Evolutionary conservation across 2,329 filamentous ascomycete genomes (phyloP).

Genomic region (Macrophomina tecta): DNA sequence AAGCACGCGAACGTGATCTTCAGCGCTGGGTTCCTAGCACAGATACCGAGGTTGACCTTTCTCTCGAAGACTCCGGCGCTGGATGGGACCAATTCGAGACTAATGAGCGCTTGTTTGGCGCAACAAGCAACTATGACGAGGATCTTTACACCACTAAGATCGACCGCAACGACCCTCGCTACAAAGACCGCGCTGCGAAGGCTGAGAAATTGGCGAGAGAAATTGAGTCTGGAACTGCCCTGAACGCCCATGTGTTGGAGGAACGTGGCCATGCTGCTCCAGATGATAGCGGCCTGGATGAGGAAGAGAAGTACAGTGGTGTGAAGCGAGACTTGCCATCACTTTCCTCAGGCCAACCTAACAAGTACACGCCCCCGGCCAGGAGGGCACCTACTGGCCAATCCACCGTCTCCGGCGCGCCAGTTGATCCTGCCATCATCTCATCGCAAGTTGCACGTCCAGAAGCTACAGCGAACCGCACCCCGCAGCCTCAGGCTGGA

Average conservation of each 20-base stretch:
- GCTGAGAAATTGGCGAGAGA: conserved; percentile 89
- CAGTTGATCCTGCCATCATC: conserved; percentile 88
- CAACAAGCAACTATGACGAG: conserved; percentile 91
- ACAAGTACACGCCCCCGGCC: conserved; percentile 90
- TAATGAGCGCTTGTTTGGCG: conserved; percentile 85
- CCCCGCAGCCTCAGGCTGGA: conserved; percentile 33
- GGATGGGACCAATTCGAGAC: conserved; percentile 93
- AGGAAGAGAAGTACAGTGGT: conserved; percentile 98
- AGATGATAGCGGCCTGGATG: conserved; percentile 73
- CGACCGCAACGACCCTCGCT: conserved; percentile 81
- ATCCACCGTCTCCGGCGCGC: conserved; percentile 75
- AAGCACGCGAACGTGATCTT: conserved; percentile 73
- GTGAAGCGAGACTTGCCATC: conserved; percentile 77
- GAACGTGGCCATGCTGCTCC: conserved; percentile 76
- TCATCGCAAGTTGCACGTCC: conserved; percentile 75
- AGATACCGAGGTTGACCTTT: conserved; percentile 68
- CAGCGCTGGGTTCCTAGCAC: conserved; percentile 79
- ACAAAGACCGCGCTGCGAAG: conserved; percentile 75
- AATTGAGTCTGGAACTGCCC: conserved; percentile 77
- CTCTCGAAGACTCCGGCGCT: conserved; percentile 65
- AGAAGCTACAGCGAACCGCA: conserved; percentile 37
- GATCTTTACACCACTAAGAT: conserved; percentile 93
- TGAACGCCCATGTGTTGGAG: conserved; percentile 85
- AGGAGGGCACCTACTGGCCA: conserved; percentile 78
- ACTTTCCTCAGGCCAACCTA: conserved; percentile 64